These are phyloP conservation scores for Penicilliopsis zonata DNA, from an alignment of 495 filamentous ascomycete species.

Conservation along the genomic window DNA sequence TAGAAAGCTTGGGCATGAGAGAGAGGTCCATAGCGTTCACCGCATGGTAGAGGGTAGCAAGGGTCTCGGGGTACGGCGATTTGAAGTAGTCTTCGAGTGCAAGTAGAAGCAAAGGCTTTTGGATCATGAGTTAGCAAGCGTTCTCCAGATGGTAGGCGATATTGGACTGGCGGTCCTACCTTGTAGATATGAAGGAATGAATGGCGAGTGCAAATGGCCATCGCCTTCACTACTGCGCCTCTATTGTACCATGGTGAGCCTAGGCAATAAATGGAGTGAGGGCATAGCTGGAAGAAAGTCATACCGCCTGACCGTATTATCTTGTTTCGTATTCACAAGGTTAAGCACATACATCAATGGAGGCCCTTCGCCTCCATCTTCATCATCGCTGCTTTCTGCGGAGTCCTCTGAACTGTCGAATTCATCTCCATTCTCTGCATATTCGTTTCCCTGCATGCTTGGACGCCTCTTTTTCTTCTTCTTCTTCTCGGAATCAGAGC, in stretches of 20 bases:
- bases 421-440: conserved; percentile 13
- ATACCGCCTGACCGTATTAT: conserved; percentile 74
- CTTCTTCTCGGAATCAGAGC: conserved; percentile 39
- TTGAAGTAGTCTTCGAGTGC: conserved; percentile 97
- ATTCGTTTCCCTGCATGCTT: conserved; percentile 27
- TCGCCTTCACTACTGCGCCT: conserved; percentile 93
- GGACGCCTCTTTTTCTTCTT: conserved; percentile 40
- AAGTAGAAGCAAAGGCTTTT: conserved; percentile 78
- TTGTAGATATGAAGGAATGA: conserved; percentile 99
- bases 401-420: conserved; percentile 28
- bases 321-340: conserved; percentile 94
- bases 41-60: conserved; percentile 80
- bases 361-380: conserved; percentile 56
- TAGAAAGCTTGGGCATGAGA: conserved; percentile 74
- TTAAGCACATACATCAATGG: conserved; percentile 98
- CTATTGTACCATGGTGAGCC: conserved; percentile 24
- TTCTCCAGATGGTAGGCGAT: not conserved
- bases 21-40: conserved; percentile 97
- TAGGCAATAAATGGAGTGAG: not conserved
- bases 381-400: conserved; percentile 42
- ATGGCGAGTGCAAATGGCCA: conserved; percentile 98
- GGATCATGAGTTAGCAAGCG: conserved; percentile 6
- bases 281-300: conserved; percentile 2
- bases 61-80: conserved; percentile 74
- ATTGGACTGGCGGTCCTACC: conserved; percentile 29